Evolutionary conservation across 2,329 filamentous ascomycete genomes (phyloP).

Genomic region (Epicoccum nigrum): DNA sequence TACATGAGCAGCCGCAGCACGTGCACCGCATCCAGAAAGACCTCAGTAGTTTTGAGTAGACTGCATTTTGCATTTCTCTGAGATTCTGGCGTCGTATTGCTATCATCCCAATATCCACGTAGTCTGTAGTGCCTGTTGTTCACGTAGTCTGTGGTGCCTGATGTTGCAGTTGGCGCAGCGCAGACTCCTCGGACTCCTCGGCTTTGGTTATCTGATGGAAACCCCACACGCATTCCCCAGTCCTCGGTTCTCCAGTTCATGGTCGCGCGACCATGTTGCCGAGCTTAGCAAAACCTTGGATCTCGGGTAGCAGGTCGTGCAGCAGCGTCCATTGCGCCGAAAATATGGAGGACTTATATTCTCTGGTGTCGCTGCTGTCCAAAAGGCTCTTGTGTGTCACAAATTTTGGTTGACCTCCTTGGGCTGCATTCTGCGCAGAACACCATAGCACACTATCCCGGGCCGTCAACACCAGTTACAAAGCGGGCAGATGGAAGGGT

Average conservation of each 20-base stretch:
- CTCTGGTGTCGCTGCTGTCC: constrained; percentile 1
- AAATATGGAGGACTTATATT: constrained; percentile 27
- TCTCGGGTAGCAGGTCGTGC: constrained; percentile 12
- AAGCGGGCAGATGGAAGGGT: constrained; percentile 47
- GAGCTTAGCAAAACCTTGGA: constrained; percentile 35
- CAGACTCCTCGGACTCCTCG: neutral
- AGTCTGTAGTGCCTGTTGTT: no score
- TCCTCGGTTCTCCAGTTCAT: constrained; percentile 35
- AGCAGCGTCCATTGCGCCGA: constrained; percentile 27
- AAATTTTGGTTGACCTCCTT: constrained; percentile 29
- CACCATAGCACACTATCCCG: constrained; percentile 37
- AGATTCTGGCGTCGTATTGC: neutral
- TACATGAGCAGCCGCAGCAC: no score
- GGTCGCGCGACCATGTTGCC: constrained; percentile 30
- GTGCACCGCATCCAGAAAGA: constrained; percentile 3
- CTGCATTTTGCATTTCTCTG: neutral
- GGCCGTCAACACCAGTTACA: constrained; percentile 34
- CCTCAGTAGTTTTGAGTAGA: neutral
- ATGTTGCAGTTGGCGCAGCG: no score
- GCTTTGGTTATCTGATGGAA: constrained; percentile 15
- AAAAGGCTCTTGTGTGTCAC: constrained; percentile 15
- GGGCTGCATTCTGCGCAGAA: constrained; percentile 49
- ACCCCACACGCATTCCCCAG: constrained; percentile 11
- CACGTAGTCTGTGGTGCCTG: no score
- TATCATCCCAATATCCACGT: no score